Conservation (phyloP, 2,329 filamentous ascomycete species). For the Aureobasidium sp. region DNA sequence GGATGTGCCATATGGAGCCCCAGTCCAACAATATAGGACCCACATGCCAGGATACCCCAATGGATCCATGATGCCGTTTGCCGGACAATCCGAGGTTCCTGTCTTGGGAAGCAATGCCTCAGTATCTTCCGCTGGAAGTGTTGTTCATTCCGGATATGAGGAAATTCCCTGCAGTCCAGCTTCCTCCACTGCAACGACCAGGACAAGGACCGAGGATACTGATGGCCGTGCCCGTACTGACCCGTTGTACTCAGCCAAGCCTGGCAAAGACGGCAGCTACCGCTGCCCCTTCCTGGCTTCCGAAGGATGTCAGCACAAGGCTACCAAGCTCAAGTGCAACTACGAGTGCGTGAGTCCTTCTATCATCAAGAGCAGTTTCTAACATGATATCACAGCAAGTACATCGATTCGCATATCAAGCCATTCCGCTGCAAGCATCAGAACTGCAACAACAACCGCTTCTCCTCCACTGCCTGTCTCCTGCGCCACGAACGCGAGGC, state of each 20-base stretch:
- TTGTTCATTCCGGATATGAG: not conserved
- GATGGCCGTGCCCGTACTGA: conserved; percentile 41
- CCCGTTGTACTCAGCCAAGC: conserved; percentile 59
- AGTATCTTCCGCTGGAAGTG: conserved; percentile 1
- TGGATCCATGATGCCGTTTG: not conserved
- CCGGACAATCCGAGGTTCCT: not conserved
- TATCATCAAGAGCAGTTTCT: not conserved
- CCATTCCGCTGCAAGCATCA: conserved; percentile 89
- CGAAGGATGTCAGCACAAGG: conserved; percentile 74
- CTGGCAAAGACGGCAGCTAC: conserved; percentile 69
- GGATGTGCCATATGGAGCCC: conserved; percentile 5
- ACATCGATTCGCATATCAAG: conserved; percentile 92
- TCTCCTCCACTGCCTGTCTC: conserved; percentile 90
- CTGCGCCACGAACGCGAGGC: conserved; percentile 93
- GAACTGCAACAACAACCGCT: conserved; percentile 74
- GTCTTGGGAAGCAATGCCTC: not conserved
- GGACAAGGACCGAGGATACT: conserved; percentile 13
- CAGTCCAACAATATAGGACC: conserved; percentile 2
- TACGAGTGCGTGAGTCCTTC: conserved; percentile 62
- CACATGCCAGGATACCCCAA: not conserved
- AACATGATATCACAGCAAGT: conserved; percentile 59
- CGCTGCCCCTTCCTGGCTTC: conserved; percentile 80
- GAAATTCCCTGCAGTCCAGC: not conserved
- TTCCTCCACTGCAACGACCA: not conserved
- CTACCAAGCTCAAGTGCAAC: conserved; percentile 97